Evolutionary conservation across 73 alveolate species (phyloP), one percentile per base, ranked within the genome.

Genomic region (Paramecium sonneborni): DNA sequence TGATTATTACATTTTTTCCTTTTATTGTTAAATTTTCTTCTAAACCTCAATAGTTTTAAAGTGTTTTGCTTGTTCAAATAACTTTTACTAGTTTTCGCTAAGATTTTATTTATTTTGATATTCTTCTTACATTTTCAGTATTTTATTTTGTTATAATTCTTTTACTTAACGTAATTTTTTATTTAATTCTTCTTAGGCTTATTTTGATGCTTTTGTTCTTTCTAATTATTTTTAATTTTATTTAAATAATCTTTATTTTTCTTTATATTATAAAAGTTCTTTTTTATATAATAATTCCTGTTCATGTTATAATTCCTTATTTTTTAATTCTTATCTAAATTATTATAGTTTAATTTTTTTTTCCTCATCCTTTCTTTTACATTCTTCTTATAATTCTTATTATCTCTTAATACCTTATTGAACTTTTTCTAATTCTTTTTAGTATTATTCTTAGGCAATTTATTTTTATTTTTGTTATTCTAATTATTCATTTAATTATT

Each of bases 391-490:
- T 18, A 74, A 37, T 74, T 74, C 35, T 20, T 39, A 28, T 15
- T 34, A 21, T 21, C 20, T 74, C 20, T 35, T 10, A 12, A 28
- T 34, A 15, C 32, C 87, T 11, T n/a, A 37, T 74, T 74, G 20
- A 6, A 32, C 87, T 74, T 30, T 74, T 37, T 74, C 34, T 39
- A 14, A n/a, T 74, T 74, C 87, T 74, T 39, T 74, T 18, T 39
- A 6, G 3, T 74, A 74, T 34, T 74, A 39, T 74, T 74, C 55
- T 74, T 30, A 21, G 1, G 87, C 87, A 28, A 74, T 28, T 20
- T 74, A 34, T 39, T 74, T 74, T 39, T 34, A 74, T 37, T 37
- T 74, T 34, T 74, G 32, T 74, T 74, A 62, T 39, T 74, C 87
- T 18, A 9, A n/a, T 74, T 34, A 39, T n/a, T 28, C 37, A 5